Evolutionary conservation across 2,329 filamentous ascomycete genomes (phyloP), one percentile per base, ranked within the genome.

Genomic region (Exophiala viscosa): DNA sequence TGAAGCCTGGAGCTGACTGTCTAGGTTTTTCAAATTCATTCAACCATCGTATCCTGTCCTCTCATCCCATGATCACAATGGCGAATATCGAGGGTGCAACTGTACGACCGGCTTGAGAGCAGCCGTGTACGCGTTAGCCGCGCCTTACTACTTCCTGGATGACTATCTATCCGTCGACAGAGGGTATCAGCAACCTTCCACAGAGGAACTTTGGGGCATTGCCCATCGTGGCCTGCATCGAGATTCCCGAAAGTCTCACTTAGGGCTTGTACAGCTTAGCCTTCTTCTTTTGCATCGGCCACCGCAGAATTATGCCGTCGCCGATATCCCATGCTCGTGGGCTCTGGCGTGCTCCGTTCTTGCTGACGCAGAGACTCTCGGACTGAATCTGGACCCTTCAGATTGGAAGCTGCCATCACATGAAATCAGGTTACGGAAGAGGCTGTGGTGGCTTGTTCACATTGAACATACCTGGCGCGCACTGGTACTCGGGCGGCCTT

Each of bases 391-490:
- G 39, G 90, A 96, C 69, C 95, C 90, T 71, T 83, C 86, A 5
- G 77, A 78, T 48, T 96, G 91, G 91, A 88, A 88, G 57, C 92
- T 96, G 48, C 88, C 90, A 31, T 78, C 79, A 0, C 95, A 90
- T 89, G 90, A 96, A 68, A 86, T 87, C 61, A 87, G 89, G 0
- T 70, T 96, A 54, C 80, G 91, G 56, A 92, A 92, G 67, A 82
- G 91, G 44, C 80, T 96, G 40, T 89, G 88, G 1, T 96, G 91
- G 90, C 90, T 88, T 2, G 71, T 95, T 47, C 95, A 93, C 67
- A 92, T 95, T 85, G 90, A 96, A 71, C 91, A 96, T 70, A 95
- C 88, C 69, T 95, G 90, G 90, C 88, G 87, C n/a, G 86, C 90
- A 2, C 76, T 95, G 17, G 85, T 93, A 23, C 87, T 95, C 64